phyloP scores from a whole-genome alignment of 805 yeast genomes.

The Monosporozyma siamensis region DNA sequence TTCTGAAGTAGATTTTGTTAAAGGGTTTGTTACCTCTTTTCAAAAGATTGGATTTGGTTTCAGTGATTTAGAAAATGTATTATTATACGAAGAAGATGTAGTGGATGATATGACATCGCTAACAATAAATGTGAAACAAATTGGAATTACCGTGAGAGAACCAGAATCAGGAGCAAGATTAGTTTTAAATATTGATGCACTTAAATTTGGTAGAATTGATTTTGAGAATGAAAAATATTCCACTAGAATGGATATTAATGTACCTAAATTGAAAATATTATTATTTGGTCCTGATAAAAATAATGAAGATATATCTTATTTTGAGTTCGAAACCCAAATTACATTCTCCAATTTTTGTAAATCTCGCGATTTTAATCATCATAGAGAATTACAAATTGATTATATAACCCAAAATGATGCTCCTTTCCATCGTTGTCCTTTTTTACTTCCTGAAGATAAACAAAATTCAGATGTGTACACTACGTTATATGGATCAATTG shows the following conservation, averaged over 20 bases:
- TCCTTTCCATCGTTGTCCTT: constrained; percentile 73
- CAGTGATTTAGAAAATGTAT: constrained; percentile 65
- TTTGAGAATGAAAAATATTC: constrained; percentile 60
- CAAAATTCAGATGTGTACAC: constrained; percentile 39
- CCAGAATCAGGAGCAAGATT: constrained; percentile 22
- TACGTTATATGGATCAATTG: constrained; percentile 42
- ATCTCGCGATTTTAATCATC: constrained; percentile 35
- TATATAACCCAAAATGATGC: constrained; percentile 69
- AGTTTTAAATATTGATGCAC: constrained; percentile 16
- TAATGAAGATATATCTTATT: constrained; percentile 20
- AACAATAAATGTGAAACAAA: constrained; percentile 42
- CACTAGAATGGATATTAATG: constrained; percentile 38
- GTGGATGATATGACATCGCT: constrained; percentile 64
- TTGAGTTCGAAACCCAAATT: constrained; percentile 49
- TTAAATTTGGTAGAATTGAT: constrained; percentile 49
- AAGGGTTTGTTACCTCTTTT: constrained; percentile 36
- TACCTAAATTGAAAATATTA: constrained; percentile 38
- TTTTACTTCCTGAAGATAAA: constrained; percentile 46
- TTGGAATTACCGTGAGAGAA: constrained; percentile 36
- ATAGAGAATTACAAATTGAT: constrained; percentile 45
- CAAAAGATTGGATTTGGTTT: constrained; percentile 52
- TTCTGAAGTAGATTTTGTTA: constrained; percentile 39
- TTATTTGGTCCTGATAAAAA: constrained; percentile 19
- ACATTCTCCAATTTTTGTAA: constrained; percentile 51
- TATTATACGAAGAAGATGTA: constrained; percentile 45